These are phyloP conservation scores for Hypoxylon intermedium DNA, from an alignment of 495 filamentous ascomycete species.

Conservation along the genomic window DNA sequence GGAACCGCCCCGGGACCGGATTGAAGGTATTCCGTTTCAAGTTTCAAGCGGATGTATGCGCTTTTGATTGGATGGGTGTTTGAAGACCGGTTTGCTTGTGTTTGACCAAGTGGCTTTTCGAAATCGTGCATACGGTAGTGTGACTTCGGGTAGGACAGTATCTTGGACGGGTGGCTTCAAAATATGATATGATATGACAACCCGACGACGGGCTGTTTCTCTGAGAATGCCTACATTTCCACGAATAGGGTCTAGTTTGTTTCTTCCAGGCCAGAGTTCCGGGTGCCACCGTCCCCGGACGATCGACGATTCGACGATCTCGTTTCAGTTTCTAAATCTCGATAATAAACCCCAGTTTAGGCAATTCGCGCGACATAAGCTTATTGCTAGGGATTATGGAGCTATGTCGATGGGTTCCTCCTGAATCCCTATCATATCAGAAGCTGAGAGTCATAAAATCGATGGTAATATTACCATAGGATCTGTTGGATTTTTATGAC, in stretches of 20 bases:
- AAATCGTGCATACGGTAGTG: background rate
- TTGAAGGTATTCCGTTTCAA: constrained; percentile 26
- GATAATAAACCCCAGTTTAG: background rate
- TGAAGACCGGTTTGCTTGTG: background rate
- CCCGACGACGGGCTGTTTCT: too few species aligned
- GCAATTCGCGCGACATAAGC: too few species aligned
- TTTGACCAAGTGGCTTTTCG: constrained; percentile 10
- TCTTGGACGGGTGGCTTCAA: background rate
- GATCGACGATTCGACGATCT: constrained; percentile 20
- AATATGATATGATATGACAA: too few species aligned
- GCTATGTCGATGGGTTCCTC: too few species aligned
- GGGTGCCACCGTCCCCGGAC: background rate
- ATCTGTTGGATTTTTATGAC: too few species aligned
- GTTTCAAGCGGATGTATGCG: background rate
- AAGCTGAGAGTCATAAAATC: too few species aligned
- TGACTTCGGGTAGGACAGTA: background rate
- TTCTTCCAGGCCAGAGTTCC: background rate
- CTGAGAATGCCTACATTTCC: too few species aligned
- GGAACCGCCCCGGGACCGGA: constrained; percentile 20
- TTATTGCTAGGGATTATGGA: too few species aligned
- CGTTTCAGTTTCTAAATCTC: constrained; percentile 8
- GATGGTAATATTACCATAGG: too few species aligned
- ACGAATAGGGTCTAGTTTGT: too few species aligned
- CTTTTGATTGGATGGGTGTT: constrained; percentile 8
- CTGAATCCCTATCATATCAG: too few species aligned